Evolutionary conservation across 2,329 filamentous ascomycete genomes (phyloP), one percentile per base, ranked within the genome.

Genomic region (Colletotrichum caudatum): DNA sequence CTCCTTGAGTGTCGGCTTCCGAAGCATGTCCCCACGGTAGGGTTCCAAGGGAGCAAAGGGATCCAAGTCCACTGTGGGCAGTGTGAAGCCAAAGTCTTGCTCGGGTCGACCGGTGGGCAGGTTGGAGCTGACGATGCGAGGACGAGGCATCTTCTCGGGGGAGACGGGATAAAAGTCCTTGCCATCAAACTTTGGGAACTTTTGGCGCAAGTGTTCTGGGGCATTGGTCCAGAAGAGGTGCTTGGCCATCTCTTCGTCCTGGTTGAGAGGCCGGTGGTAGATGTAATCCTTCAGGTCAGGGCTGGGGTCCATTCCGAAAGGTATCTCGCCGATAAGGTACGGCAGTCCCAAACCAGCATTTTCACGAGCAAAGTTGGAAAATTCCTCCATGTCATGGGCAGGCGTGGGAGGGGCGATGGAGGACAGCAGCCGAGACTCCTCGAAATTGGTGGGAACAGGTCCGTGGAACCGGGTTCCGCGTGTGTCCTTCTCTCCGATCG

Each of bases 111-210:
- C 70, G 6, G 61, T 70, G 16, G 66, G 60, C 37, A 61, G 23
- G 6, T 59, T 51, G 23, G 33, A 35, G 58, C 26, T 53, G 59
- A 66, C 48, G 50, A 62, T 58, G 57, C 57, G 23, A 46, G 65
- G 67, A 3, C 53, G 59, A 57, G 73, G 39, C 71, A 79, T 75
- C 76, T 87, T 88, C 62, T 73, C 77, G 1, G 88, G 87, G 0
- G 89, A 90, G 3, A 87, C 81, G 39, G 86, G 87, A 73, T 90
- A 91, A 74, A 91, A 91, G 76, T 91, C 85, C 77, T 89, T 90
- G 33, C 90, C 89, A 74, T 91, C 89, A 75, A 89, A 92, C 77
- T 89, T 91, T 44, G 89, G 89, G 51, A 91, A 80, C 2, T 88
- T 87, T 44, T 81, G 83, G 60, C 86, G 82, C 16, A 83, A 82